These are phyloP conservation scores for Leishmania martiniquensis DNA, from an alignment of 208 protist genomes.

Conservation along the genomic window DNA sequence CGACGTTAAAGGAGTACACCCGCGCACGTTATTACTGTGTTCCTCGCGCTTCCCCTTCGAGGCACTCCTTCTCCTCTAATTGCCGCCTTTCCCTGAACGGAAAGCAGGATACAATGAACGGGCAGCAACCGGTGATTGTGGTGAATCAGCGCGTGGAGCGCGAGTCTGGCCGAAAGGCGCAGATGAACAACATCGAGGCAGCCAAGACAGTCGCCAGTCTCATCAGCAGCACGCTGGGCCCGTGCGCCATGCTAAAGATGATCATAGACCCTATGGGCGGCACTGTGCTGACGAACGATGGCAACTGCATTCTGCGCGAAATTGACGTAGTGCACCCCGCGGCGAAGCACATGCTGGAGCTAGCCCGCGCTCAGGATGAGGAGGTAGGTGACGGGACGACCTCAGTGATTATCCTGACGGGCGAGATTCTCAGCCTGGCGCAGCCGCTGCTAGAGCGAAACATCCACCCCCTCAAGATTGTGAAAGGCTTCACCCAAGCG, in stretches of 20 bases:
- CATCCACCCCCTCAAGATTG: constrained; percentile 99
- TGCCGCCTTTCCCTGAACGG: background rate
- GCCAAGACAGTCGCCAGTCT: constrained; percentile 98
- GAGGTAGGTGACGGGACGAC: constrained; percentile 99
- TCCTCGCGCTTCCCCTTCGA: background rate
- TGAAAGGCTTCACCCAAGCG: constrained; percentile 96
- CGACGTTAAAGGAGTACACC: background rate
- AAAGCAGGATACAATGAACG: constrained; percentile 36
- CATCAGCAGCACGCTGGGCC: constrained; percentile 99
- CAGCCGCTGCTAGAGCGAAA: constrained; percentile 98
- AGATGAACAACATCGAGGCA: constrained; percentile 98
- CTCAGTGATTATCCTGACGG: constrained; percentile 99
- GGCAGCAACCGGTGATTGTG: constrained; percentile 91
- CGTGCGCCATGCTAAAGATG: constrained; percentile 99
- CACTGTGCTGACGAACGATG: constrained; percentile 99
- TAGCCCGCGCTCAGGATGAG: constrained; percentile 99
- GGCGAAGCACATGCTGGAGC: constrained; percentile 99
- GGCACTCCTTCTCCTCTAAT: background rate
- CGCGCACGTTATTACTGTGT: background rate
- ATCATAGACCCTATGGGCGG: constrained; percentile 99
- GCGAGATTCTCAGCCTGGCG: constrained; percentile 97
- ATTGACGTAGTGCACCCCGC: constrained; percentile 99
- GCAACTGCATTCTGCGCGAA: constrained; percentile 99
- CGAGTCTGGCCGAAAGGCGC: constrained; percentile 97
- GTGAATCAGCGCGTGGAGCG: constrained; percentile 97